A percentile compares a stretch with the other conserved stretches of the same genome.
Conservation (phyloP, 208 protist species). For the Herpetomonas samuelpessoai region DNA sequence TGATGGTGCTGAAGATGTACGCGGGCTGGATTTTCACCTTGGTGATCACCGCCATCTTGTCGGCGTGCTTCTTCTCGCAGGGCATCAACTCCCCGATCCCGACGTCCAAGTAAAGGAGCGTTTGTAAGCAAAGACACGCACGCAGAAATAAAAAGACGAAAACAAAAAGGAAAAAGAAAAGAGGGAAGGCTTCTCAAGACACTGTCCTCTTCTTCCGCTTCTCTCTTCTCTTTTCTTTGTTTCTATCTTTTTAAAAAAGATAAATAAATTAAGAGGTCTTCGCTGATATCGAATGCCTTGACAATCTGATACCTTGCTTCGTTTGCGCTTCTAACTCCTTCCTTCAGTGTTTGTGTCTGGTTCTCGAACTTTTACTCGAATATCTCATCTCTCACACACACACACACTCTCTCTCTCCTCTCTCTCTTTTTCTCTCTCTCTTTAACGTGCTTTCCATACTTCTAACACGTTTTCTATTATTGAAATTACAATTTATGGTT, state of each 20-base stretch:
- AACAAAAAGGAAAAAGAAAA: neutral
- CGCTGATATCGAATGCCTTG: neutral
- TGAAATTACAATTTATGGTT: too few species aligned
- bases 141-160: neutral
- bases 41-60: constrained; percentile 38
- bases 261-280: too few species aligned
- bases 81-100: constrained; percentile 39
- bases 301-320: neutral
- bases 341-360: neutral
- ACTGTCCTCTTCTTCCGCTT: neutral
- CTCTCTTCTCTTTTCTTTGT: neutral
- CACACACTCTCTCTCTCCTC: neutral
- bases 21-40: constrained; percentile 48
- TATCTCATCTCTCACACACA: neutral
- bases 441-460: too few species aligned
- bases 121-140: too few species aligned
- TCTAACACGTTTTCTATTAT: too few species aligned
- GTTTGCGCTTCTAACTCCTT: neutral
- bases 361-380: too few species aligned
- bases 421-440: constrained; percentile 1
- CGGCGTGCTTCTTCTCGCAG: constrained; percentile 54
- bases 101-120: neutral
- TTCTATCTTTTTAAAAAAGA: neutral
- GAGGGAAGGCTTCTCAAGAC: neutral
- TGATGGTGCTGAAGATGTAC: constrained; percentile 51